phyloP scores from a whole-genome alignment of 2,329 filamentous ascomycete species.

The Monosporascus cannonballus region DNA sequence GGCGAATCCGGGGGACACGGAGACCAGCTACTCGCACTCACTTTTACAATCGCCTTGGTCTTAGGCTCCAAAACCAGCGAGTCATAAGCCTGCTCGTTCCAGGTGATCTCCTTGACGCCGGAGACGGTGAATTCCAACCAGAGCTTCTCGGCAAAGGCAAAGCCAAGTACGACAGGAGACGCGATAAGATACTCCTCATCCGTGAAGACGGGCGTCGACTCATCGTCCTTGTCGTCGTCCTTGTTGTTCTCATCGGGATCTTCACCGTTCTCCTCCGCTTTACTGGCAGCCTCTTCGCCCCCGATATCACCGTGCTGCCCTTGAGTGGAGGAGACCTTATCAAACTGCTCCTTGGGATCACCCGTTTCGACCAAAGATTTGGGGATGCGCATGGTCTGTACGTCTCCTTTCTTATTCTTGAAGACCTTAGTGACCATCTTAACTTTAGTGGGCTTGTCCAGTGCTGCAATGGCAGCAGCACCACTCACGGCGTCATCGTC shows the following conservation, averaged over 20 bases:
- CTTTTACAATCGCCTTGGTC: slow-evolving; percentile 62
- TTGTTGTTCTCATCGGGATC: slow-evolving; percentile 11
- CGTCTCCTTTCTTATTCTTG: slow-evolving; percentile 35
- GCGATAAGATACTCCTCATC: slow-evolving; percentile 82
- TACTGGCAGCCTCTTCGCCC: slow-evolving; percentile 7
- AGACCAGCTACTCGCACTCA: slow-evolving; percentile 9
- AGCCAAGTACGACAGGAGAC: slow-evolving; percentile 79
- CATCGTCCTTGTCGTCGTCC: slow-evolving; percentile 24
- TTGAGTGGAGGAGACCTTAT: slow-evolving; percentile 38
- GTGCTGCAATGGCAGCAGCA: slow-evolving; percentile 30
- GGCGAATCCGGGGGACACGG: neutral
- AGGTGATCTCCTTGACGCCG: slow-evolving; percentile 72
- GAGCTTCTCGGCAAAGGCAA: slow-evolving; percentile 80
- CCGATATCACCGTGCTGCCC: slow-evolving; percentile 13
- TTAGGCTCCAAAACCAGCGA: slow-evolving; percentile 65
- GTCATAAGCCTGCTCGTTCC: slow-evolving; percentile 78
- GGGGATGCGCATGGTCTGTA: slow-evolving; percentile 26
- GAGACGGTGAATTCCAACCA: slow-evolving; percentile 87
- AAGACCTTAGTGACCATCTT: slow-evolving; percentile 48
- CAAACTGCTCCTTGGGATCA: slow-evolving; percentile 45
- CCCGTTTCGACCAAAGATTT: slow-evolving; percentile 30
- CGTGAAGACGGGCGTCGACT: slow-evolving; percentile 51
- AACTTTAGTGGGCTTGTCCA: slow-evolving; percentile 31
- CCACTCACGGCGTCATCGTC: slow-evolving; percentile 20
- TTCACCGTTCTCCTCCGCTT: slow-evolving; percentile 18